A percentile compares a stretch with the other conserved stretches of the same genome.
phyloP scores from a whole-genome alignment of 2,329 filamentous ascomycete genomes.

The Scedosporium minutisporum region DNA sequence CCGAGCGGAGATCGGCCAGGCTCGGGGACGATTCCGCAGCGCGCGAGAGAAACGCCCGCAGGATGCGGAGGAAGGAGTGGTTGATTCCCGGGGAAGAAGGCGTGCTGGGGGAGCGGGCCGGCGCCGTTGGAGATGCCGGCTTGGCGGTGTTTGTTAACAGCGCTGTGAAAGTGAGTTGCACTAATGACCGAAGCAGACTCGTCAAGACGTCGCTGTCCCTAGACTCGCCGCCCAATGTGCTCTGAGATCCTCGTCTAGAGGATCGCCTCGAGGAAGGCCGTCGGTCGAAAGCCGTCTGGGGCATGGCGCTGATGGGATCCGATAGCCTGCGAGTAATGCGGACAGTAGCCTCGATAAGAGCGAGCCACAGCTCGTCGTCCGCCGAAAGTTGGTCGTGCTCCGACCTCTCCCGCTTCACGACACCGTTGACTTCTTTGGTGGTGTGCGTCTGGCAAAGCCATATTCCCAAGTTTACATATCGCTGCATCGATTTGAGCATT shows the following conservation, averaged over 20 bases:
- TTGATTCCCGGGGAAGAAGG: conserved; percentile 35
- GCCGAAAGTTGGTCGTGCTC: conserved; percentile 33
- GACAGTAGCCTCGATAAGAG: conserved; percentile 50
- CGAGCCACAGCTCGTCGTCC: conserved; percentile 50
- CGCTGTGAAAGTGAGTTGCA: conserved; percentile 85
- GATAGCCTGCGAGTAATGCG: conserved; percentile 56
- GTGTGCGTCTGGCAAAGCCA: conserved; percentile 91
- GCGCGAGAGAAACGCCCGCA: conserved; percentile 78
- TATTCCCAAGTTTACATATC: conserved; percentile 85
- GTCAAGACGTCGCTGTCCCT: conserved; percentile 43
- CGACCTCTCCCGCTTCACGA: conserved; percentile 40
- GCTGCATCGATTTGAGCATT: conserved; percentile 68
- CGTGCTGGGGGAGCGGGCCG: conserved; percentile 16
- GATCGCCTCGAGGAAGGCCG: neutral
- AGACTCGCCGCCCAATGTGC: conserved; percentile 2
- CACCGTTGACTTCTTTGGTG: conserved; percentile 33
- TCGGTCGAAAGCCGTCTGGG: neutral
- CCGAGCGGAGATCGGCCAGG: conserved; percentile 73
- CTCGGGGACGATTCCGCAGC: conserved; percentile 76
- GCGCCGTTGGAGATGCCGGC: conserved; percentile 18
- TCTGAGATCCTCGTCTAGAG: conserved; percentile 11
- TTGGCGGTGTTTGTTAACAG: conserved; percentile 59
- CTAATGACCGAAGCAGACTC: conserved; percentile 61
- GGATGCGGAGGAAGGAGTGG: conserved; percentile 75
- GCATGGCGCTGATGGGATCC: conserved; percentile 35